Conservation (phyloP, 148 eudicot genomes). For the Cornus controversa region DNA sequence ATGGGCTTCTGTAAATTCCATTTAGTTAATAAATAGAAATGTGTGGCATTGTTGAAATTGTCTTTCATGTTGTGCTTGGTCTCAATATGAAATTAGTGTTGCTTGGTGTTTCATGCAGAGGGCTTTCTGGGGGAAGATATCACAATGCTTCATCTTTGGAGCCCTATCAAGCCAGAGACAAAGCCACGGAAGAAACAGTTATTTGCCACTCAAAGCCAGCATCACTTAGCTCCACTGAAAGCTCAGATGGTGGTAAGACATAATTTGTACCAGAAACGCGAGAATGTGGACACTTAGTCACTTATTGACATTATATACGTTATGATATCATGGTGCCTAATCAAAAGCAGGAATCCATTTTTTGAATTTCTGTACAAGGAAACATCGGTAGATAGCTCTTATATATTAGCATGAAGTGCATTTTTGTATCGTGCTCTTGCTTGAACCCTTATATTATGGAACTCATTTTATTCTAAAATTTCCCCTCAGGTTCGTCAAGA, state of each 20-base stretch:
- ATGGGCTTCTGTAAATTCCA: neutral
- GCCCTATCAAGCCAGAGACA: conserved; percentile 25
- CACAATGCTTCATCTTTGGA: conserved; percentile 21
- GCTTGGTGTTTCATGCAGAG: conserved; percentile 29
- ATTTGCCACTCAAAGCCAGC: conserved; percentile 53
- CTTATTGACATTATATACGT: neutral
- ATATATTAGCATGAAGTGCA: neutral
- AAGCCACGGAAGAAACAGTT: conserved; percentile 38
- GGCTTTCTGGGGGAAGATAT: conserved; percentile 23
- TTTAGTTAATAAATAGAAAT: too few relatives aligned
- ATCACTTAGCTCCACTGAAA: conserved; percentile 58
- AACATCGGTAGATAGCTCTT: neutral
- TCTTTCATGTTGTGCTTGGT: neutral
- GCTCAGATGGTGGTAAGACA: conserved; percentile 52
- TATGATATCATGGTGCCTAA: neutral
- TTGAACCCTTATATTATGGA: neutral
- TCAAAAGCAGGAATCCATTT: neutral
- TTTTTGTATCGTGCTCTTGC: neutral
- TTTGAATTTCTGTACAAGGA: neutral
- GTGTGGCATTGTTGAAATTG: neutral
- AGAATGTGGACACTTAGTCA: neutral
- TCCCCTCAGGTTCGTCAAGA: conserved; percentile 31
- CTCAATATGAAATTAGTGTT: neutral
- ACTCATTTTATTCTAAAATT: neutral
- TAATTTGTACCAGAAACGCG: neutral